phyloP scores from a whole-genome alignment of 2,329 filamentous ascomycete species.

The Phialophora macrospora region DNA sequence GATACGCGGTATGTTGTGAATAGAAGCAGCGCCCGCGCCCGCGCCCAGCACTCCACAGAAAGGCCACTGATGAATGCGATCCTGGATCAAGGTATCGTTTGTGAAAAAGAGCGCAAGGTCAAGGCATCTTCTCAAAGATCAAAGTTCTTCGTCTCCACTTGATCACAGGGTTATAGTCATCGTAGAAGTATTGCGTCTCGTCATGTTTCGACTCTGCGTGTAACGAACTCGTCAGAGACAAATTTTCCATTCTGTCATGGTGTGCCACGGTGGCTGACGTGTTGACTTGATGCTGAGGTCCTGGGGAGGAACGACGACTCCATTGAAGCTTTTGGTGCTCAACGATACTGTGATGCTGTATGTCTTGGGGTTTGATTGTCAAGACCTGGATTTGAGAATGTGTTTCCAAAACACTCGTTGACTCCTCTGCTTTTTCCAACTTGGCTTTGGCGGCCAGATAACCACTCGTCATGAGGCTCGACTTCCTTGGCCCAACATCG shows the following conservation, averaged over 20 bases:
- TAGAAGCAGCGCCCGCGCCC: neutral
- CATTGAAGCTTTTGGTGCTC: slow-evolving; percentile 11
- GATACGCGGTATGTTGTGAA: neutral
- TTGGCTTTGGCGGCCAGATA: slow-evolving; percentile 30
- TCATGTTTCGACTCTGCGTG: slow-evolving; percentile 16
- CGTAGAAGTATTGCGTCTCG: slow-evolving; percentile 17
- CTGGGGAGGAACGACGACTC: slow-evolving; percentile 25
- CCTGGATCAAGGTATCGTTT: neutral
- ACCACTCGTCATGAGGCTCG: slow-evolving; percentile 25
- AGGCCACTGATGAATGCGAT: neutral
- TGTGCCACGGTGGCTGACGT: neutral
- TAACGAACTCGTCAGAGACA: neutral
- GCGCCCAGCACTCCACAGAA: neutral
- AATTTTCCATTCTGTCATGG: neutral
- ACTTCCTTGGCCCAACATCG: neutral
- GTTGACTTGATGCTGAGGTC: neutral
- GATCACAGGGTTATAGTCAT: slow-evolving; percentile 18
- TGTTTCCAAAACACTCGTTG: neutral
- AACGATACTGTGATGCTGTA: neutral
- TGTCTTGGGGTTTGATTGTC: neutral
- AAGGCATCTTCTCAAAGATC: slow-evolving; percentile 20
- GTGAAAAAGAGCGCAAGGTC: neutral
- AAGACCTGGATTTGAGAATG: neutral
- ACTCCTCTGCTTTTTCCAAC: slow-evolving; percentile 4
- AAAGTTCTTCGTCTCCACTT: slow-evolving; percentile 28